These are phyloP conservation scores for Escallonia herrerae DNA, from an alignment of 129 eudicot species.

Conservation along the genomic window DNA sequence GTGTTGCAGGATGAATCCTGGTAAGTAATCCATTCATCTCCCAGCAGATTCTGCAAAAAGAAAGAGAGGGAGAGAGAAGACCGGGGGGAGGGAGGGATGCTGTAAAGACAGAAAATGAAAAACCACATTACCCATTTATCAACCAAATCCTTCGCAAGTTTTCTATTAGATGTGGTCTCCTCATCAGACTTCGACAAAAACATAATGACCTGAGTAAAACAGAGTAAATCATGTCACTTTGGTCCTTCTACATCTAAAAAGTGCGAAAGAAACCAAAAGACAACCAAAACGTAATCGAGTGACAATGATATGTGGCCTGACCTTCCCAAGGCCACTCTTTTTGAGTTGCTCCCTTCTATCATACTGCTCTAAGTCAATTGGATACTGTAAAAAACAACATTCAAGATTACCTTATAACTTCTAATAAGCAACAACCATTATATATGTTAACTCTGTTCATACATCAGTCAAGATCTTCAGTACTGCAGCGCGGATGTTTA, in stretches of 20 bases:
- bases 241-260: not conserved
- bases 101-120: not conserved
- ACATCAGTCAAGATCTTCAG: constrained; percentile 81
- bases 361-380: constrained; percentile 14
- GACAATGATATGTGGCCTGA: constrained; percentile 1
- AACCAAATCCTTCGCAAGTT: constrained; percentile 90
- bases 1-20: too few species aligned
- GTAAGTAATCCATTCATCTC: too few species aligned
- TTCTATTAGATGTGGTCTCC: constrained; percentile 82
- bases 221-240: not conserved
- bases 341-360: constrained; percentile 10
- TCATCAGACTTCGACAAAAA: constrained; percentile 92
- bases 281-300: not conserved
- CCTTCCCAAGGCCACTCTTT: constrained; percentile 70
- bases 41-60: too few species aligned
- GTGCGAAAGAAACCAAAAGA: too few species aligned
- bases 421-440: not conserved
- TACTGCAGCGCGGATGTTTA: constrained; percentile 85
- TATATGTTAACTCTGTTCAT: not conserved
- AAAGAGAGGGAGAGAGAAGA: not conserved
- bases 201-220: constrained; percentile 70
- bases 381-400: constrained; percentile 5
- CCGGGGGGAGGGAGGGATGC: too few species aligned
- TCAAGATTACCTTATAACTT: not conserved
- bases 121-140: constrained; percentile 77